Evolutionary conservation across 495 filamentous ascomycete genomes (phyloP).

Genomic region (Copromyces sp.): DNA sequence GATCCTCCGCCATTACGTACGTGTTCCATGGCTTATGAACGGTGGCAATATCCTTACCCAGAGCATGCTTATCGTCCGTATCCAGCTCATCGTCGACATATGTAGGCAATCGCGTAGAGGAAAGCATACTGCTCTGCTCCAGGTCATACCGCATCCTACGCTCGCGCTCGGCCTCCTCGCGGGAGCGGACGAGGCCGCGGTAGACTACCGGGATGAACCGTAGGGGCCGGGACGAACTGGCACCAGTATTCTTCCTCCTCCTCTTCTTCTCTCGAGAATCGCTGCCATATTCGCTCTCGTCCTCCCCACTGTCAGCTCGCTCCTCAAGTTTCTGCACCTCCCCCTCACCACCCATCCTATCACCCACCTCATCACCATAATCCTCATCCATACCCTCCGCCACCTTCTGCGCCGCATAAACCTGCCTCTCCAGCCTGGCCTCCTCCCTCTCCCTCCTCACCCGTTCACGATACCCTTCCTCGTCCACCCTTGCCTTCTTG

Average conservation of each 20-base stretch:
- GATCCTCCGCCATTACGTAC: constrained; percentile 50
- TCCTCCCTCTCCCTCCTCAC: constrained; percentile 63
- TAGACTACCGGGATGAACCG: constrained; percentile 69
- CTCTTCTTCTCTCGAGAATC: not conserved
- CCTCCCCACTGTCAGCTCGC: constrained; percentile 11
- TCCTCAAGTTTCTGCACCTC: constrained; percentile 3
- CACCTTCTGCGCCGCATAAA: constrained; percentile 71
- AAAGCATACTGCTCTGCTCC: constrained; percentile 41
- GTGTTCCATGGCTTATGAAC: constrained; percentile 18
- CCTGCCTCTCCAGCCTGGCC: constrained; percentile 52
- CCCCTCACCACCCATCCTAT: constrained; percentile 12
- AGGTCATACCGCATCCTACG: constrained; percentile 58
- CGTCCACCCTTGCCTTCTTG: constrained; percentile 57
- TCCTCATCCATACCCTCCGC: constrained; percentile 61
- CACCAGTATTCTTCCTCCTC: constrained; percentile 29
- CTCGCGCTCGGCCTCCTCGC: constrained; percentile 61
- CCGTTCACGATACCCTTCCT: constrained; percentile 68
- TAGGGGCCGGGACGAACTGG: constrained; percentile 33
- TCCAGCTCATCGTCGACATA: constrained; percentile 46
- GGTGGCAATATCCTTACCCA: constrained; percentile 20
- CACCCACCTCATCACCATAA: constrained; percentile 11
- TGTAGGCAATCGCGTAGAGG: constrained; percentile 31
- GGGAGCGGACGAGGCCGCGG: constrained; percentile 57
- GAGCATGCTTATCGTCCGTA: constrained; percentile 38
- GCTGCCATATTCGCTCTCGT: not conserved